Evolutionary conservation across 2,329 filamentous ascomycete genomes (phyloP).

Genomic region (Calonectria pseudoturangicola): DNA sequence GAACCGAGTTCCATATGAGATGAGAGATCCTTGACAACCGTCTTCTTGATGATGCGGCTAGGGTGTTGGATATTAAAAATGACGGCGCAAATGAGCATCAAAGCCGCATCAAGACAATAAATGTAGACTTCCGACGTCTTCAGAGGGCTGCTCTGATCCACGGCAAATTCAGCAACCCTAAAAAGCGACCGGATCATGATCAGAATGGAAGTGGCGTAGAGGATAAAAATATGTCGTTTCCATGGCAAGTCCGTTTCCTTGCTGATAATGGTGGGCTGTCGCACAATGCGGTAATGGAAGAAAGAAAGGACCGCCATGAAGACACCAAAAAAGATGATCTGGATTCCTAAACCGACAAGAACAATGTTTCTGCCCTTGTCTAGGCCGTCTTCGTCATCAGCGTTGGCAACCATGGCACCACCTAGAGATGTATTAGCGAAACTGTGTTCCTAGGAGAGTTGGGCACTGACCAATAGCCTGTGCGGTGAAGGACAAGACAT

Average conservation of each 20-base stretch:
- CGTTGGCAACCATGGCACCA: conserved; percentile 46
- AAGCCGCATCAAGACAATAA: conserved; percentile 10
- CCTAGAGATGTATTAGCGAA: conserved; percentile 1
- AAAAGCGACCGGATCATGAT: conserved; percentile 59
- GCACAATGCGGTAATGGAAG: conserved; percentile 61
- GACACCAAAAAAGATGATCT: conserved; percentile 72
- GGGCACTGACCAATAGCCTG: conserved; percentile 50
- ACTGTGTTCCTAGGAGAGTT: too few species aligned
- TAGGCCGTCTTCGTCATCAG: conserved; percentile 49
- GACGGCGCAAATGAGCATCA: conserved; percentile 4
- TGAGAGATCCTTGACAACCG: background rate
- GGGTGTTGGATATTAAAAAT: conserved; percentile 12
- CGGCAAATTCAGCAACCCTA: conserved; percentile 31
- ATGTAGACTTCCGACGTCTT: conserved; percentile 23
- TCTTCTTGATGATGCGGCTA: conserved; percentile 10
- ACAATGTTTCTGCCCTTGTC: conserved; percentile 67
- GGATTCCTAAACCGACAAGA: conserved; percentile 71
- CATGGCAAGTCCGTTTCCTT: conserved; percentile 47
- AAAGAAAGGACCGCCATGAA: conserved; percentile 68
- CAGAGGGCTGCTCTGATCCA: background rate
- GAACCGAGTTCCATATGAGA: conserved; percentile 15
- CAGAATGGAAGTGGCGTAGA: conserved; percentile 60
- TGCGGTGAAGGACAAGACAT: conserved; percentile 55
- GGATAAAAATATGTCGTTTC: conserved; percentile 57
- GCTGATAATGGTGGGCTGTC: conserved; percentile 41